Evolutionary conservation across 768 basidiomycete genomes (phyloP), one percentile per base, ranked within the genome.

Genomic region (Jaapia argillacea): DNA sequence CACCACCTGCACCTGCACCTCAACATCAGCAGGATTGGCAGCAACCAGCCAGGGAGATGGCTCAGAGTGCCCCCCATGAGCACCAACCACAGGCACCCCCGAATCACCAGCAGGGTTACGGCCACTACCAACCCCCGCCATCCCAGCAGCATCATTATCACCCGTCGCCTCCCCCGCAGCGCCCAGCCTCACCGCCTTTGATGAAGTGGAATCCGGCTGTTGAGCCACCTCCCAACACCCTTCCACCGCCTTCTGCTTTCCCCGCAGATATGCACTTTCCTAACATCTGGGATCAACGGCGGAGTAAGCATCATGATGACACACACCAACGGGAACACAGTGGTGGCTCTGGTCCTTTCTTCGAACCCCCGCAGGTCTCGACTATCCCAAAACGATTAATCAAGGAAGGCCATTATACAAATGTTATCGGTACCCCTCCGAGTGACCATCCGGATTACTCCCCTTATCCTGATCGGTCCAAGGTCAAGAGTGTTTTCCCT

Each of bases 401-500:
- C n/a, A 71, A 67, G 33, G 74, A 86, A 58, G 84, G 86, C 5
- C 76, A 87, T 55, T 87, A 93, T 63, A 69, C 72, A 13, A 74
- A 73, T 53, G 77, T 85, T 16, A 58, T 59, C n/a, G 60, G 62
- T 6, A 54, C 55, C 4, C 70, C 69, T 1, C 72, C 72, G n/a
- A 71, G 72, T 20, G 64, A 62, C 28, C 51, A 59, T n/a, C 49
- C 57, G 24, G 65, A 68, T 7, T 51, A 57, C 13, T 61, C 64
- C 10, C 72, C 74, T 4, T 72, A 68, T 50, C 88, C 91, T 3
- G 86, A 92, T 57, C 72, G 67, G 22, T 63, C 62, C 21, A 85
- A 85, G 54, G 75, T 93, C 18, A 81, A 81, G 47, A 66, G 72
- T 25, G 69, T 96, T 25, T 98, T 99, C 61, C 92, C 94, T n/a